Evolutionary conservation across 2,329 filamentous ascomycete genomes (phyloP).

Genomic region (Lachnellula willkommii): DNA sequence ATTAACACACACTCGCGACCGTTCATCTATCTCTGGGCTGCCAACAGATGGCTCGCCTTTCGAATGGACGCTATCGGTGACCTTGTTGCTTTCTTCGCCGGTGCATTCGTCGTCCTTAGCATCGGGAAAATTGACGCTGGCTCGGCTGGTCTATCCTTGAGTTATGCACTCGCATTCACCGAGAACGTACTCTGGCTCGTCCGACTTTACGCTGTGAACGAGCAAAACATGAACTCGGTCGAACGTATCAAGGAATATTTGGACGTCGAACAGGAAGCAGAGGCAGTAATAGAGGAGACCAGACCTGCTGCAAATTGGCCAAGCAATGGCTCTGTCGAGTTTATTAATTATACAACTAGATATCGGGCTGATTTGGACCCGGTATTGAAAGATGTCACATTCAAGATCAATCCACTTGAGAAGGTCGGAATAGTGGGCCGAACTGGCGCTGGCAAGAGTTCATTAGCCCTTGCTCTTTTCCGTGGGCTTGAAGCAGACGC

Average conservation of each 20-base stretch:
- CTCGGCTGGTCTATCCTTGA: constrained; percentile 86
- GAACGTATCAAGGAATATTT: constrained; percentile 97
- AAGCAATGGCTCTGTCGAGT: constrained; percentile 76
- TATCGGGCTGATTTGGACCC: constrained; percentile 84
- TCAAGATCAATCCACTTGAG: constrained; percentile 79
- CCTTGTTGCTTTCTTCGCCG: constrained; percentile 87
- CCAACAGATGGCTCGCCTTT: constrained; percentile 94
- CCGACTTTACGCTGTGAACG: constrained; percentile 85
- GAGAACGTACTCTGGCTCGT: constrained; percentile 98
- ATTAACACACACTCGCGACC: constrained; percentile 90
- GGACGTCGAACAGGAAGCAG: constrained; percentile 90
- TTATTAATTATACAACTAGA: constrained; percentile 80
- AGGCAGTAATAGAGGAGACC: constrained; percentile 68
- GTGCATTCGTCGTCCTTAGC: constrained; percentile 81
- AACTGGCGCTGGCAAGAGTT: constrained; percentile 95
- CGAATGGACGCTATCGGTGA: constrained; percentile 87
- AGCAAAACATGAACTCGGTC: constrained; percentile 99
- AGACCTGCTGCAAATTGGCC: constrained; percentile 81
- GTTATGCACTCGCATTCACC: constrained; percentile 93
- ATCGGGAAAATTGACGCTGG: constrained; percentile 82
- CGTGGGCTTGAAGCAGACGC: constrained; percentile 85
- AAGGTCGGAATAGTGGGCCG: constrained; percentile 96
- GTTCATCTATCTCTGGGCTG: constrained; percentile 94
- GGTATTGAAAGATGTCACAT: constrained; percentile 76
- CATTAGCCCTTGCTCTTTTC: constrained; percentile 87